Base-by-base conservation (phyloP, 1,139 yeast species). In the Lodderomyces jiufengensis region DNA sequence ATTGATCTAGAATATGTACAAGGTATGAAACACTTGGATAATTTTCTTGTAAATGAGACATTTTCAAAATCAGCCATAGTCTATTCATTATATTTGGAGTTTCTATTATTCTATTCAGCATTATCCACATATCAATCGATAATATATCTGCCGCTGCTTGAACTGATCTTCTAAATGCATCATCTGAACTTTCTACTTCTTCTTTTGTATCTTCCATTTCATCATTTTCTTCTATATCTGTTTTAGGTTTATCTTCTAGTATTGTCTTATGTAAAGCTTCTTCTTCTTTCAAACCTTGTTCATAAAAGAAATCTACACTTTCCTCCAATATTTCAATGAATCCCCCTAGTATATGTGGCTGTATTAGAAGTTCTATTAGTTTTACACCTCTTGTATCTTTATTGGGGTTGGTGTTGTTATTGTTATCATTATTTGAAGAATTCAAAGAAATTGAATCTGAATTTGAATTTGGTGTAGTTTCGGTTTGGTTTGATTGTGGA, bases 291-390 rank as follows among this genome's bases (percentile, higher is more conserved):
- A 51, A 27, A 10, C 48, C 46, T 36, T 55, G 49, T 8, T 57
- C 54, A 34, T 66, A 54, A 45, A 64, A 70, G 41, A 62, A 67
- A 21, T 58, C 66, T 18, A 70, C 74, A 45, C 74, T 65, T 15
- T 46, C 40, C 22, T 54, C 61, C 6, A 66, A 44, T 42, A 58
- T 57, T 31, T 67, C 72, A 27, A 66, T 50, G 24, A 70, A 57
- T 3, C 74, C 75, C 34, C 53, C 57, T 34, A 71, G 52, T 14
- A 71, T 60, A 41, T 70, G 75, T 13, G 76, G 75, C 44, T 70
- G 76, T 34, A 69, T 55, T 27, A 71, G 51, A 23, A 71, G 49
- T 42, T 70, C 76, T 30, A 71, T 43, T 29, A 71, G 53, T 44
- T 68, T 69, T 28, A 62, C 61, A 4, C 70, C 70, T 24, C 70